A percentile compares a stretch with the other conserved stretches of the same genome.
phyloP scores from a whole-genome alignment of 2,329 filamentous ascomycete species.

The Elsinoe perseae region DNA sequence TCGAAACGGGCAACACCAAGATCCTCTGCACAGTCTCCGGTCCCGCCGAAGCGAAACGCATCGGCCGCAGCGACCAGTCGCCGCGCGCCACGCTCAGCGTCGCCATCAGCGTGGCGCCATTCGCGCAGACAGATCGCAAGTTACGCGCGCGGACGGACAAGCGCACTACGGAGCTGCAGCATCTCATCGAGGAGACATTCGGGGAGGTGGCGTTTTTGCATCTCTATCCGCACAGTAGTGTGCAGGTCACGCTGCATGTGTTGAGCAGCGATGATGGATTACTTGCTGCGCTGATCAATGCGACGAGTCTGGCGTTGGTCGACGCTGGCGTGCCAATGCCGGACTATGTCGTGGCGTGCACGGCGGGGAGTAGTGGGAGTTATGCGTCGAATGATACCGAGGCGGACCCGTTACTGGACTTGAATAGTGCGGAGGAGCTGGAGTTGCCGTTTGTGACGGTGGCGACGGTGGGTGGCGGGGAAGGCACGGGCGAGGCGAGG shows the following conservation, averaged over 20 bases:
- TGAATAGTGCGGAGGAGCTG: conserved; percentile 73
- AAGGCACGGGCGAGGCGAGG: conserved; percentile 45
- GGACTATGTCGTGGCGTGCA: conserved; percentile 83
- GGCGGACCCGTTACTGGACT: conserved; percentile 70
- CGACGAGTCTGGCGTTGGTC: conserved; percentile 80
- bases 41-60: conserved; percentile 60
- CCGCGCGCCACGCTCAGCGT: conserved; percentile 65
- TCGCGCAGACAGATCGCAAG: conserved; percentile 79
- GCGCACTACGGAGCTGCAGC: conserved; percentile 74
- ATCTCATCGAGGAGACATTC: conserved; percentile 71
- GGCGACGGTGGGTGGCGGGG: conserved; percentile 56
- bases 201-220: conserved; percentile 72
- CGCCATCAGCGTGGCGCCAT: conserved; percentile 77
- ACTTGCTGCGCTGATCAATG: conserved; percentile 83
- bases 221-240: conserved; percentile 80
- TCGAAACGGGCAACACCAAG: conserved; percentile 96
- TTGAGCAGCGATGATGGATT: conserved; percentile 85
- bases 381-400: conserved; percentile 57
- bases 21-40: conserved; percentile 89
- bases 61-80: conserved; percentile 37
- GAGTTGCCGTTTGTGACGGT: conserved; percentile 86
- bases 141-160: conserved; percentile 68
- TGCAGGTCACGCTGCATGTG: conserved; percentile 76
- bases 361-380: conserved; percentile 68
- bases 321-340: conserved; percentile 95